Conservation (phyloP, 192 early-diverging fungal genomes). For the Martensiomyces pterosporus region DNA sequence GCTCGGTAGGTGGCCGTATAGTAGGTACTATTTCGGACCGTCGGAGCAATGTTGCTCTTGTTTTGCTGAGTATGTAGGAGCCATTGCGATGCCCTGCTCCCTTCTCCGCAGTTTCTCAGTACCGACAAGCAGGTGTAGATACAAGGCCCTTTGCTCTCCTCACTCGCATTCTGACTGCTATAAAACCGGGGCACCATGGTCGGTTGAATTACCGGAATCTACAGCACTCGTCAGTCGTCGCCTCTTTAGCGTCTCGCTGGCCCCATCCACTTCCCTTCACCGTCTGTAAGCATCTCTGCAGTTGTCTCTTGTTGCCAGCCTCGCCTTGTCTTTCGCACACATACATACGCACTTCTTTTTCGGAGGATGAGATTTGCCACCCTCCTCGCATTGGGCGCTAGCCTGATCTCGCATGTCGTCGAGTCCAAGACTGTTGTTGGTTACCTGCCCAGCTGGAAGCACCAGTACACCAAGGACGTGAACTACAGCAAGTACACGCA, state of each 20-base stretch:
- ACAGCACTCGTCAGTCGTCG: too few relatives aligned
- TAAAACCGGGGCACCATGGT: too few relatives aligned
- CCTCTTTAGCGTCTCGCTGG: too few relatives aligned
- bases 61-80: not conserved
- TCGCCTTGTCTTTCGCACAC: not conserved
- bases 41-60: too few relatives aligned
- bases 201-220: too few relatives aligned
- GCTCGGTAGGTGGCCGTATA: too few relatives aligned
- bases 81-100: not conserved
- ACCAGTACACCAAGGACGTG: slow-evolving; percentile 12
- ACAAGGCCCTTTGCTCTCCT: too few relatives aligned
- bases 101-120: not conserved
- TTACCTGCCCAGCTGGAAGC: slow-evolving; percentile 43
- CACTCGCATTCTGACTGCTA: too few relatives aligned
- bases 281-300: too few relatives aligned
- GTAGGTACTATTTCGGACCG: too few relatives aligned
- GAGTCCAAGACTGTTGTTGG: slow-evolving; percentile 23
- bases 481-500: slow-evolving; percentile 59
- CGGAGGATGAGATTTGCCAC: not conserved
- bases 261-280: too few relatives aligned
- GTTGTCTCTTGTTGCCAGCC: not conserved
- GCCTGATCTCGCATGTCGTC: not conserved
- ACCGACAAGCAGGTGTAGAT: too few relatives aligned
- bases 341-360: not conserved
- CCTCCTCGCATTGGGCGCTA: not conserved